Conservation (phyloP, 345 rosid genomes). For the Orychophragmus violaceus region DNA sequence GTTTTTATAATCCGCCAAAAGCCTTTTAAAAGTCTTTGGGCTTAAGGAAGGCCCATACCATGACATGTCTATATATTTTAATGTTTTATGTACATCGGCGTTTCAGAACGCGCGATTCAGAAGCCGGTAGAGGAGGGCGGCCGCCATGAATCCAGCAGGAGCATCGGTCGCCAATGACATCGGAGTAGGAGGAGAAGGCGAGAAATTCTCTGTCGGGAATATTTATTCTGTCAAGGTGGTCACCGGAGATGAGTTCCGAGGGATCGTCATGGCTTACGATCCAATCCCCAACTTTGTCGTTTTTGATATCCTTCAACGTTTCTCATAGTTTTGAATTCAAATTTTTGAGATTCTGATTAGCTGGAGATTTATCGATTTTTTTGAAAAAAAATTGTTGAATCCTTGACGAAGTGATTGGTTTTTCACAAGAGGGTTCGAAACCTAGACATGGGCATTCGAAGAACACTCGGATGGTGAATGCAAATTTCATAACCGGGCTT, state of each 20-base stretch:
- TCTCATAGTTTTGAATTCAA: neutral
- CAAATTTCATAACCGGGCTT: slow-evolving; percentile 62
- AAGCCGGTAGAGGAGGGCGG: slow-evolving; percentile 16
- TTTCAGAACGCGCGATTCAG: slow-evolving; percentile 10
- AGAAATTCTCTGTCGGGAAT: slow-evolving; percentile 79
- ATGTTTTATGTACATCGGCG: neutral
- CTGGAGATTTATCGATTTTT: neutral
- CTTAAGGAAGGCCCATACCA: neutral
- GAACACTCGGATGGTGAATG: slow-evolving; percentile 75
- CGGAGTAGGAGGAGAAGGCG: slow-evolving; percentile 29
- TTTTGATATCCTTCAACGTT: slow-evolving; percentile 69
- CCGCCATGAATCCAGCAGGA: slow-evolving; percentile 38
- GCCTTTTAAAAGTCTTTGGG: neutral
- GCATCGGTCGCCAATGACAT: slow-evolving; percentile 28
- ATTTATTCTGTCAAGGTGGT: slow-evolving; percentile 72
- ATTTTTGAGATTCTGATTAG: neutral
- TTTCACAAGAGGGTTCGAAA: slow-evolving; percentile 70
- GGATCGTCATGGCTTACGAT: slow-evolving; percentile 83
- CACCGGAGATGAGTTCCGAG: slow-evolving; percentile 85
- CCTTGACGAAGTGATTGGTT: slow-evolving; percentile 36
- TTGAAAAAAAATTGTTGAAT: neutral
- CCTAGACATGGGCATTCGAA: slow-evolving; percentile 48
- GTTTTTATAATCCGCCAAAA: neutral
- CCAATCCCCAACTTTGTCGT: slow-evolving; percentile 87
- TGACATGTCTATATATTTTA: neutral